A percentile compares a stretch with the other conserved stretches of the same genome.
phyloP scores from a whole-genome alignment of 371 early-diverging fungal species.

The Synchytrium microbalum region DNA sequence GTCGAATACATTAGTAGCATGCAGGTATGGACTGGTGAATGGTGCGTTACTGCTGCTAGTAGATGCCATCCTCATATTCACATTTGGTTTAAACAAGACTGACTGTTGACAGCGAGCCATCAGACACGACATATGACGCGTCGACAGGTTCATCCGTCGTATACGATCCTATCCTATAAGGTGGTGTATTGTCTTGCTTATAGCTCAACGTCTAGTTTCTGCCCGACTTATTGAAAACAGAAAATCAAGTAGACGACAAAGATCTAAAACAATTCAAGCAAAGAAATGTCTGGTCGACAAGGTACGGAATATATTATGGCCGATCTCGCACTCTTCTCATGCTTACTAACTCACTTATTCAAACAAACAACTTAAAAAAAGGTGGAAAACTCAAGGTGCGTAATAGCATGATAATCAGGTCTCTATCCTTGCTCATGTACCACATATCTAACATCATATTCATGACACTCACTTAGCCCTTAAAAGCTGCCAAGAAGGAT shows the following conservation, averaged over 20 bases:
- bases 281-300: slow-evolving; percentile 52
- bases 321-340: background rate
- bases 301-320: slow-evolving; percentile 25
- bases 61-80: too few species aligned
- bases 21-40: too few species aligned
- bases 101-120: background rate
- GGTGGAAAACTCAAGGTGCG: slow-evolving; percentile 60
- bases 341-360: background rate
- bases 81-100: background rate
- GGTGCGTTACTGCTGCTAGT: too few species aligned
- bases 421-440: background rate
- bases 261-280: background rate
- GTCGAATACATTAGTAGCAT: too few species aligned
- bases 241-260: slow-evolving; percentile 1
- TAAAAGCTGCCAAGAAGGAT: slow-evolving; percentile 62
- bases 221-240: slow-evolving; percentile 2
- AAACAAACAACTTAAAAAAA: slow-evolving; percentile 9
- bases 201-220: too few species aligned
- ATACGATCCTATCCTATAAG: background rate
- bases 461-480: slow-evolving; percentile 44
- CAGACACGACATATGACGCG: background rate
- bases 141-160: background rate
- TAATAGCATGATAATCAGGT: background rate
- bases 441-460: background rate
- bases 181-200: too few species aligned